Evolutionary conservation across 2,329 filamentous ascomycete species (phyloP).

Genomic region (Hypoxylon sp.): DNA sequence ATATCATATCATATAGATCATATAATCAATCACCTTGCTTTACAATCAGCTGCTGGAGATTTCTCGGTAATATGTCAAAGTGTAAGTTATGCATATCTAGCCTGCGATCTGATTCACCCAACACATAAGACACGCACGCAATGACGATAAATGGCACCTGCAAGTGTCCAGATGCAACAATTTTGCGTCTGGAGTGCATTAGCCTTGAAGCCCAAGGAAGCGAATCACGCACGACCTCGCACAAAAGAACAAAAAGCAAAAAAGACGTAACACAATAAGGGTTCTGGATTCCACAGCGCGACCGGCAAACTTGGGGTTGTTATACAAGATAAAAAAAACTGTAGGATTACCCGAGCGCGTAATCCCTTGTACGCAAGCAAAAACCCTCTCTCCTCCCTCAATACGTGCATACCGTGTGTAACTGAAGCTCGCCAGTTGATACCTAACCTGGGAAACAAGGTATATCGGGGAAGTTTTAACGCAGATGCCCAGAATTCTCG

Average conservation of each 20-base stretch:
- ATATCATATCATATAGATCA: constrained; percentile 10
- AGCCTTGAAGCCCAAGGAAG: constrained; percentile 28
- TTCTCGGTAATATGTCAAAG: constrained; percentile 37
- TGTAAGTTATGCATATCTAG: constrained; percentile 29
- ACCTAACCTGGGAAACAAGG: constrained; percentile 33
- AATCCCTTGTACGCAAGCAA: constrained; percentile 29
- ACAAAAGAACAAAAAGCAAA: constrained; percentile 27
- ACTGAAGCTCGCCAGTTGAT: constrained; percentile 38
- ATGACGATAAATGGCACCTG: constrained; percentile 40
- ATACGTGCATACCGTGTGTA: constrained; percentile 21
- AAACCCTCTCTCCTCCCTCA: constrained; percentile 1
- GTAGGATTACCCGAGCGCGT: constrained; percentile 37
- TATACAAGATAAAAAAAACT: constrained; percentile 24
- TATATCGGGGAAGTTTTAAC: constrained; percentile 22
- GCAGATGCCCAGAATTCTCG: constrained; percentile 33
- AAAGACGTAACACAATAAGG: constrained; percentile 23
- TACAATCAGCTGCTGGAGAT: constrained; percentile 32
- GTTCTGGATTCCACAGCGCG: constrained; percentile 28
- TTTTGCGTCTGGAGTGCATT: constrained; percentile 45
- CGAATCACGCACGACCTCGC: constrained; percentile 30
- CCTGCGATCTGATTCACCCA: constrained; percentile 41
- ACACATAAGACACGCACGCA: constrained; percentile 30
- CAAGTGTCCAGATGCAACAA: constrained; percentile 40
- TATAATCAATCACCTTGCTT: constrained; percentile 5
- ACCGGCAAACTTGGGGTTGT: constrained; percentile 24